Evolutionary conservation across 2,329 filamentous ascomycete species (phyloP), one percentile per base, ranked within the genome.

Genomic region (Aspergillus japonicus): DNA sequence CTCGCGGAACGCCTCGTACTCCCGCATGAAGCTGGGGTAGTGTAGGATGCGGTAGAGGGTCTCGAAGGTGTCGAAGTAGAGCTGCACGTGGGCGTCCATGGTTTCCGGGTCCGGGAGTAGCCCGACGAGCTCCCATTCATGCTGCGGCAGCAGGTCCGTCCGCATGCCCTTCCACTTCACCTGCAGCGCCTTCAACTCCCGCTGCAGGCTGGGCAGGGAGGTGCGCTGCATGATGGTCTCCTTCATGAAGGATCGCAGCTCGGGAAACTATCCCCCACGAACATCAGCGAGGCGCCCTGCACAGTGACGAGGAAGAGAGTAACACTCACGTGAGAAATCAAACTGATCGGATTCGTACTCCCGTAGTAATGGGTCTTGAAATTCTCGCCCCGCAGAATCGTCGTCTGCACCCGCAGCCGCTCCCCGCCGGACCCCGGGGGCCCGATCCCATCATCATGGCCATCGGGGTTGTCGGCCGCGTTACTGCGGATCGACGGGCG

Each of bases 11-110:
- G 52, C 24, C 14, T 60, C 56, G 58, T 70, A 71, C 47, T 70
- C 67, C 21, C 61, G 57, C 44, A 52, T 59, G 50, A 71, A 70
- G 24, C 59, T 66, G 2, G 66, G 68, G 2, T 56, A 53, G 51
- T 71, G 69, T 11, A 71, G 42, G 19, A 71, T 64, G 2, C 64
- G 61, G 56, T 69, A 69, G 0, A 62, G 56, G 1, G 53, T 60
- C 53, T 71, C 69, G 23, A 70, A 63, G 6, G 61, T 69, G 4
- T 64, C 58, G 33, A 69, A 62, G 35, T 71, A 71, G 5, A 64
- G 47, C 21, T 61, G 49, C 12, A 71, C 62, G 24, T 67, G 59
- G 23, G 50, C 53, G 60, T 70, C 63, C 16, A 60, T 54, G 4
- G 57, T 64, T 7, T 64, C 59, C 42, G 60, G 57, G 6, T 64